Evolutionary conservation across 2,329 filamentous ascomycete species (phyloP).

Genomic region (Alternaria dauci): DNA sequence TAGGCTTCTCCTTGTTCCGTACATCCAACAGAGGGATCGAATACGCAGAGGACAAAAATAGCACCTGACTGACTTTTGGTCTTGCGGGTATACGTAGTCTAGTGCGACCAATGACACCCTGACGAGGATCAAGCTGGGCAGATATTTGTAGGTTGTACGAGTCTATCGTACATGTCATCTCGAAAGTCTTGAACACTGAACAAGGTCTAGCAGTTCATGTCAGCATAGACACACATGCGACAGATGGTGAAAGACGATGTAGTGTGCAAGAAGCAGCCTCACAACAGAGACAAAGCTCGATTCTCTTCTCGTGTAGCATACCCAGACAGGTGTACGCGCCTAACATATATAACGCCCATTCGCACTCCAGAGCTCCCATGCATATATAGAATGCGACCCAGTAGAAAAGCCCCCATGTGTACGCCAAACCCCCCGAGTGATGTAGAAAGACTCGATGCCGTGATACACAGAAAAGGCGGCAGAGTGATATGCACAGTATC

Average conservation of each 20-base stretch:
- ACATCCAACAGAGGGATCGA: neutral
- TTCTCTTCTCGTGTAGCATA: slow-evolving; percentile 9
- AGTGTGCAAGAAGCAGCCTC: neutral
- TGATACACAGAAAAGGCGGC: slow-evolving; percentile 6
- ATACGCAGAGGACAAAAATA: neutral
- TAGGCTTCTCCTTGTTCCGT: neutral
- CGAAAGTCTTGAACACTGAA: neutral
- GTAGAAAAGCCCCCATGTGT: slow-evolving; percentile 2
- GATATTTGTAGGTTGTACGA: neutral
- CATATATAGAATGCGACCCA: slow-evolving; percentile 16
- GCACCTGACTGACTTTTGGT: neutral
- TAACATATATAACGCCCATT: slow-evolving; percentile 14
- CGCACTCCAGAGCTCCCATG: slow-evolving; percentile 22
- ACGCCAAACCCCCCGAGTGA: slow-evolving; percentile 13
- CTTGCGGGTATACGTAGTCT: neutral
- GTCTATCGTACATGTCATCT: neutral
- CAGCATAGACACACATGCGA: neutral
- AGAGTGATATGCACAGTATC: slow-evolving; percentile 23
- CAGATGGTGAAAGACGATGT: neutral
- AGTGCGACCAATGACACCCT: neutral
- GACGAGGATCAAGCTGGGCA: neutral
- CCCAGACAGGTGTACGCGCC: slow-evolving; percentile 3
- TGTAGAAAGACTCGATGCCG: slow-evolving; percentile 14
- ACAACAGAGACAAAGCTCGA: slow-evolving; percentile 6
- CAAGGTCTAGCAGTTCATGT: neutral